phyloP scores from a whole-genome alignment of 2,329 filamentous ascomycete genomes.

The Hymenoscyphus infarciens region DNA sequence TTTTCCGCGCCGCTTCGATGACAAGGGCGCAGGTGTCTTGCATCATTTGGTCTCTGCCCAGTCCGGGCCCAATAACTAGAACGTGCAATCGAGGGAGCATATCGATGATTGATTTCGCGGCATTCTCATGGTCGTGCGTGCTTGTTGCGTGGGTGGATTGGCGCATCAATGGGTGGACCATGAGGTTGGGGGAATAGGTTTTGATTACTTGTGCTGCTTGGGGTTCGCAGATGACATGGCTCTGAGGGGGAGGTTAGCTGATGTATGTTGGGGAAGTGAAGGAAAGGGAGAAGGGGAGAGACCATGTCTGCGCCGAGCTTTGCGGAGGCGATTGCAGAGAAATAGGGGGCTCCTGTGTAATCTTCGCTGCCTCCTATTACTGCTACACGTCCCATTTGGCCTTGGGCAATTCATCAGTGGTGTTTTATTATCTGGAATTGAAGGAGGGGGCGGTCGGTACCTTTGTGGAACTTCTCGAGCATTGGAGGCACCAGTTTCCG shows the following conservation, averaged over 20 bases:
- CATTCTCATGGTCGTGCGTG: conserved; percentile 52
- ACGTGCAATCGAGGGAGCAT: conserved; percentile 88
- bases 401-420: conserved; percentile 43
- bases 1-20: conserved; percentile 71
- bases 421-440: background rate
- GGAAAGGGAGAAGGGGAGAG: conserved; percentile 27
- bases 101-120: conserved; percentile 67
- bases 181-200: conserved; percentile 94
- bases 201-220: conserved; percentile 87
- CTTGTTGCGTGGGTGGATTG: conserved; percentile 57
- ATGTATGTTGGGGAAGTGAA: background rate
- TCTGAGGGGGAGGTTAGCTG: conserved; percentile 45
- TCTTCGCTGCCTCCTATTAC: conserved; percentile 95
- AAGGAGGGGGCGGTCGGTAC: conserved; percentile 42
- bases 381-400: conserved; percentile 84
- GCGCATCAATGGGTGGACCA: conserved; percentile 96
- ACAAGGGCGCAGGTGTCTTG: conserved; percentile 79
- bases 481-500: conserved; percentile 91
- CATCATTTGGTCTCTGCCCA: conserved; percentile 87
- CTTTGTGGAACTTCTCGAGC: conserved; percentile 95
- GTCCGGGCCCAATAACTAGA: conserved; percentile 85
- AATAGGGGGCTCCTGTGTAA: conserved; percentile 96
- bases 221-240: conserved; percentile 93
- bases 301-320: conserved; percentile 89
- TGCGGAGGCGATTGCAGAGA: conserved; percentile 95